These are phyloP conservation scores for Kwoniella dendrophila DNA, from an alignment of 768 basidiomycete genomes.

Conservation along the genomic window DNA sequence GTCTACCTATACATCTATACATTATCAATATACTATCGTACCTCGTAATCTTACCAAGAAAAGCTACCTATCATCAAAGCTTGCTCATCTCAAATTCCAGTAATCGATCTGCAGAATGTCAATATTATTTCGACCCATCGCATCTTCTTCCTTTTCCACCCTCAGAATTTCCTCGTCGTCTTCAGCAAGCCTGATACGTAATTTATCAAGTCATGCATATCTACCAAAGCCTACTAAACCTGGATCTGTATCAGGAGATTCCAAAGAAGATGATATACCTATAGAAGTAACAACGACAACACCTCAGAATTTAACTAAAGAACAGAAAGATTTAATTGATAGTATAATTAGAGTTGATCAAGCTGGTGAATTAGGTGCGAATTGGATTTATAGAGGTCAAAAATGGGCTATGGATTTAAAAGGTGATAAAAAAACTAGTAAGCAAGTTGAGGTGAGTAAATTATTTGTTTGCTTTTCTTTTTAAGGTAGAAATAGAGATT, in stretches of 20 bases:
- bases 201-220: background rate
- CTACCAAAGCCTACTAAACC: background rate
- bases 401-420: conserved; percentile 64
- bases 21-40: no score
- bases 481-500: background rate
- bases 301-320: conserved; percentile 40
- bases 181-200: background rate
- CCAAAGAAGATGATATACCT: background rate
- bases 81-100: no score
- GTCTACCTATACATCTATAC: no score
- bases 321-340: conserved; percentile 49
- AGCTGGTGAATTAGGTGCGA: conserved; percentile 92
- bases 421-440: conserved; percentile 59
- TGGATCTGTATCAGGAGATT: background rate
- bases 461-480: background rate
- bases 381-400: conserved; percentile 93
- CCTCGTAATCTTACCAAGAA: no score
- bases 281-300: conserved; percentile 28
- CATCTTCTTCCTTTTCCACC: conserved; percentile 1
- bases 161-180: background rate
- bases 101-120: background rate
- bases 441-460: conserved; percentile 73
- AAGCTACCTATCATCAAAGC: no score
- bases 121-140: background rate
- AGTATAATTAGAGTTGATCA: conserved; percentile 80